Evolutionary conservation across 176 grass and related monocot species (phyloP), one percentile per base, ranked within the genome.

Genomic region (Lolium multiflorum): DNA sequence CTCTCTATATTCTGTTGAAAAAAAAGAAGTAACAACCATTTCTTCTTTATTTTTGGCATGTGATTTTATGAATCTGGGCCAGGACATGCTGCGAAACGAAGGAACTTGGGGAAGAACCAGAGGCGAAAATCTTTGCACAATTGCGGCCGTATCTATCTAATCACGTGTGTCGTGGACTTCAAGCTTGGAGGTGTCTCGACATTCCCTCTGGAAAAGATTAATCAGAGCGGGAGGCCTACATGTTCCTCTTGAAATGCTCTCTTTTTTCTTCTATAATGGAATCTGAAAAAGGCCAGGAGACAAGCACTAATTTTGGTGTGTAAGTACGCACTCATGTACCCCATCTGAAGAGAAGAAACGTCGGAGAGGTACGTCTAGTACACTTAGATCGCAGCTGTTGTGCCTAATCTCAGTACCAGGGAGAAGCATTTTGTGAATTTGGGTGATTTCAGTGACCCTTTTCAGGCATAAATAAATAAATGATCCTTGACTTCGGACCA

Each of bases 111-210:
- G 9, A 74, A 68, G 22, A 3, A 77, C 25, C 22, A 57, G 47
- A 47, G 50, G 26, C 46, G 48, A 69, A 85, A 65, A 62, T 38
- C 69, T 21, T 49, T 69, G 47, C 3, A 4, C 41, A 28, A 77
- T 78, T 90, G 88, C 79, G 83, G 81, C 83, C 83, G 25, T 86
- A 78, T 70, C 64, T 75, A 81, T 68, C 82, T 77, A 81, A 24
- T 69, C 75, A 89, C 39, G 61, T 88, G 62, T 57, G 55, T 43
- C 87, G 89, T 91, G 78, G 38, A 37, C 71, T 63, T 83, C 2
- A 89, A 85, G 82, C 74, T 74, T 86, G 31, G 64, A 65, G 56
- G 55, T 78, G 61, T 65, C 13, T 72, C 25, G 55, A 48, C 9
- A 85, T 77, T 71, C 16, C 70, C 69, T 73, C 58, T 11, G 25